These are phyloP conservation scores for Tolypocladium nubicola DNA, from an alignment of 2,329 filamentous ascomycete genomes.

Conservation along the genomic window DNA sequence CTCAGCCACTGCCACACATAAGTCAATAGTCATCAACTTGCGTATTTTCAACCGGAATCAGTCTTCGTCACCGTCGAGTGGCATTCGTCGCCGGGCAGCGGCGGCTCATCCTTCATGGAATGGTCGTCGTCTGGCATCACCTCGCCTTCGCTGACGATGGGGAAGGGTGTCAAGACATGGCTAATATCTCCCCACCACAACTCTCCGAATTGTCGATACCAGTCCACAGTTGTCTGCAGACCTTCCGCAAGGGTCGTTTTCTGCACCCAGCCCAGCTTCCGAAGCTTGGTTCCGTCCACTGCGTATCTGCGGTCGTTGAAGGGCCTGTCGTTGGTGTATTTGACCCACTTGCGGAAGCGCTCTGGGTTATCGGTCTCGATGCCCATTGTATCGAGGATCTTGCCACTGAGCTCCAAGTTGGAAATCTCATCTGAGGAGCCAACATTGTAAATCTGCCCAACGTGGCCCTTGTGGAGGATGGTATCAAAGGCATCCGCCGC, in stretches of 20 bases:
- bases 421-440: constrained; percentile 69
- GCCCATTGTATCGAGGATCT: constrained; percentile 52
- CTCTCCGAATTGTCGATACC: constrained; percentile 58
- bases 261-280: constrained; percentile 58
- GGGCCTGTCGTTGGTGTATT: constrained; percentile 67
- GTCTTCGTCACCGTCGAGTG: background rate
- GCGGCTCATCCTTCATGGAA: constrained; percentile 21
- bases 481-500: constrained; percentile 76
- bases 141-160: constrained; percentile 44
- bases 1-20: background rate
- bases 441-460: constrained; percentile 75
- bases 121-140: constrained; percentile 39
- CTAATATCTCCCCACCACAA: constrained; percentile 64
- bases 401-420: constrained; percentile 58
- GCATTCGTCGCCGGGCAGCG: constrained; percentile 12
- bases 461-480: constrained; percentile 64
- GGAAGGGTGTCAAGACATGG: constrained; percentile 58
- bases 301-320: constrained; percentile 70
- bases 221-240: constrained; percentile 53
- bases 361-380: constrained; percentile 38
- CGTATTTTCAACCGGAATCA: background rate
- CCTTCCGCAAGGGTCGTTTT: constrained; percentile 55
- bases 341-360: constrained; percentile 54
- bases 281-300: constrained; percentile 58
- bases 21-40: background rate